Percentiles rank a stretch among this genome's conserved stretches.
Evolutionary conservation across 192 early-diverging fungal species (phyloP).

Genomic region (Coemansia sp.): DNA sequence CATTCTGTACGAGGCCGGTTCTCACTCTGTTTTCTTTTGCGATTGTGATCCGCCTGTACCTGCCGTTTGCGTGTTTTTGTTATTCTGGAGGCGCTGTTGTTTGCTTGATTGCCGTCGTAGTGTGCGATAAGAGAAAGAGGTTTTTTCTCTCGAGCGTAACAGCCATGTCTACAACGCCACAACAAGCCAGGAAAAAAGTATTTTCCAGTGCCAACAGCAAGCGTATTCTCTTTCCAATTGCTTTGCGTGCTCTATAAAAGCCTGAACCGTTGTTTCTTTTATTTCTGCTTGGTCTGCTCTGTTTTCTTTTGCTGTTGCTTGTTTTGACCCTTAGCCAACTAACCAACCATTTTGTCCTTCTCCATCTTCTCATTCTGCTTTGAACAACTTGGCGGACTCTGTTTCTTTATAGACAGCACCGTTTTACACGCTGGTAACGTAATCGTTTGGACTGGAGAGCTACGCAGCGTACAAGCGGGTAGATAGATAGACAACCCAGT

Average conservation of each 20-base stretch:
- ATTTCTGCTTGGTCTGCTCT: not conserved
- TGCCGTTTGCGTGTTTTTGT: not conserved
- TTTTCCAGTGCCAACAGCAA: no score
- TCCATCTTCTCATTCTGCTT: not conserved
- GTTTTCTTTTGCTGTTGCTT: not conserved
- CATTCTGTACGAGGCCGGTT: not conserved
- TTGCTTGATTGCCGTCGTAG: not conserved
- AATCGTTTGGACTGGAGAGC: not conserved
- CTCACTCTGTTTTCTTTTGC: slow-evolving; percentile 2
- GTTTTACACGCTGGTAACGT: not conserved
- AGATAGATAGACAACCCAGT: not conserved
- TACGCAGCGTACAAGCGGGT: not conserved
- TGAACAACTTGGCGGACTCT: not conserved
- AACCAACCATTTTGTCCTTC: not conserved
- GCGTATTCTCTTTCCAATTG: not conserved
- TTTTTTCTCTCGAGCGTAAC: no score
- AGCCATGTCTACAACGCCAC: no score
- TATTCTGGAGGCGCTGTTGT: not conserved
- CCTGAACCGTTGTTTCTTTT: not conserved
- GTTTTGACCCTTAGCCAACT: not conserved
- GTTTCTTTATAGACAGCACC: not conserved
- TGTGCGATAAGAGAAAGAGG: not conserved
- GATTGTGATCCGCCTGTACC: not conserved
- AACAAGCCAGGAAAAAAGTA: no score
- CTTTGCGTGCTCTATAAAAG: not conserved